A percentile compares a stretch with the other conserved stretches of the same genome.
Evolutionary conservation across 2,329 filamentous ascomycete species (phyloP).

Genomic region (Emydomyces testavorans): DNA sequence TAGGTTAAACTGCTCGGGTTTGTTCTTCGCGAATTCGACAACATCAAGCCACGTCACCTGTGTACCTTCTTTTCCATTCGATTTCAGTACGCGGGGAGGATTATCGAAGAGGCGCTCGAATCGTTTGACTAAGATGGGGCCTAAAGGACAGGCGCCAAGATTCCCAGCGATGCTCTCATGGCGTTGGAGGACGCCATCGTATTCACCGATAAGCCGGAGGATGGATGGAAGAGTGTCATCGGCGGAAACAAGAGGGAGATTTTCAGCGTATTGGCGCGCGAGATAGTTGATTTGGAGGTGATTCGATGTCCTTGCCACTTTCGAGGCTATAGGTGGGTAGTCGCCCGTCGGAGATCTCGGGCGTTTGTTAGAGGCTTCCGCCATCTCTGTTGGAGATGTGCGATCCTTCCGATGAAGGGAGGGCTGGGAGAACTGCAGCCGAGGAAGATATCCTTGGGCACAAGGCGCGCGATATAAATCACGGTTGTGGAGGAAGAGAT

Average conservation of each 20-base stretch:
- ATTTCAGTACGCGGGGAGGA: constrained; percentile 56
- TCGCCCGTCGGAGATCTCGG: constrained; percentile 37
- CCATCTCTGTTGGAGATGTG: constrained; percentile 20
- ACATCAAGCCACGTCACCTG: constrained; percentile 74
- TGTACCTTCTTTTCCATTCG: constrained; percentile 48
- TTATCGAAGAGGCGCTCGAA: constrained; percentile 80
- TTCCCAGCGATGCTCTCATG: constrained; percentile 81
- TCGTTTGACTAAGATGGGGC: constrained; percentile 70
- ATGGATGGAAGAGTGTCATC: constrained; percentile 65
- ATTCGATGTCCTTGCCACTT: constrained; percentile 45
- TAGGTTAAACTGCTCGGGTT: constrained; percentile 65
- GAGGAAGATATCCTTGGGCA: not conserved
- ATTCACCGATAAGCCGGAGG: constrained; percentile 60
- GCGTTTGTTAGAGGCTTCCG: constrained; percentile 35
- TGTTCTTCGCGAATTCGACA: constrained; percentile 69
- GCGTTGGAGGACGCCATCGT: constrained; percentile 72
- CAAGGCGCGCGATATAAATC: no score
- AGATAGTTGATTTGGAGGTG: constrained; percentile 59
- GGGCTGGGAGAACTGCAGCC: constrained; percentile 1
- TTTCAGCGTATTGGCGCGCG: constrained; percentile 49
- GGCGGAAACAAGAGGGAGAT: constrained; percentile 50
- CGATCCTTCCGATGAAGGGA: constrained; percentile 25
- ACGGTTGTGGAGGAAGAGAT: no score
- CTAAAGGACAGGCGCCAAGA: constrained; percentile 69
- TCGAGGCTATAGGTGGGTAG: constrained; percentile 33